These are phyloP conservation scores for Colletotrichum sp. DNA, from an alignment of 2,329 filamentous ascomycete genomes.

Conservation along the genomic window DNA sequence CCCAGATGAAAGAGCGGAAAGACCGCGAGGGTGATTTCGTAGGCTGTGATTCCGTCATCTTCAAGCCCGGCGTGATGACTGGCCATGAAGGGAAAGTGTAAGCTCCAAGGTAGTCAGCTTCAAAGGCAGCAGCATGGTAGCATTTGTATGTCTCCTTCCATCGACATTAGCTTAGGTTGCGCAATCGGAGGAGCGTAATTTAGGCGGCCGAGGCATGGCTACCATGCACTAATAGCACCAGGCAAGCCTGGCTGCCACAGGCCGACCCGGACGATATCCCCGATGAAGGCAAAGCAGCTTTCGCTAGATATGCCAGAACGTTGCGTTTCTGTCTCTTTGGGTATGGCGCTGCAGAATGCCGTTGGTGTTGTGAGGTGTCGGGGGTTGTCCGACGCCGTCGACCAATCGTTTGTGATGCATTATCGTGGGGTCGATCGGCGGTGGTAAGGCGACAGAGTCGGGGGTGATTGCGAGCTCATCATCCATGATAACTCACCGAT, in stretches of 20 bases:
- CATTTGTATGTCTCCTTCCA: neutral
- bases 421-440: constrained; percentile 1
- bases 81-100: neutral
- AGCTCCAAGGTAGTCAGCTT: neutral
- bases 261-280: neutral
- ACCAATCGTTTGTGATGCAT: neutral
- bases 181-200: neutral
- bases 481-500: neutral
- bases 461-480: constrained; percentile 9
- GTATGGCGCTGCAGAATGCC: neutral
- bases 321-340: neutral
- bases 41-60: neutral
- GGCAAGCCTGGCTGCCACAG: neutral
- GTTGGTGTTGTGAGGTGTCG: neutral
- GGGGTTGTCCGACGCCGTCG: neutral
- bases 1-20: constrained; percentile 34
- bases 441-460: constrained; percentile 9
- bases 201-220: neutral
- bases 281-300: neutral
- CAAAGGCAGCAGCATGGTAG: neutral
- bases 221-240: neutral
- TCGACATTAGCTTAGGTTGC: neutral
- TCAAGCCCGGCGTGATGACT: neutral
- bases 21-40: constrained; percentile 1
- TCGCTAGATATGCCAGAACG: neutral